These are phyloP conservation scores for Rugosomyces carneus DNA, from an alignment of 1,284 basidiomycete genomes.

Conservation along the genomic window DNA sequence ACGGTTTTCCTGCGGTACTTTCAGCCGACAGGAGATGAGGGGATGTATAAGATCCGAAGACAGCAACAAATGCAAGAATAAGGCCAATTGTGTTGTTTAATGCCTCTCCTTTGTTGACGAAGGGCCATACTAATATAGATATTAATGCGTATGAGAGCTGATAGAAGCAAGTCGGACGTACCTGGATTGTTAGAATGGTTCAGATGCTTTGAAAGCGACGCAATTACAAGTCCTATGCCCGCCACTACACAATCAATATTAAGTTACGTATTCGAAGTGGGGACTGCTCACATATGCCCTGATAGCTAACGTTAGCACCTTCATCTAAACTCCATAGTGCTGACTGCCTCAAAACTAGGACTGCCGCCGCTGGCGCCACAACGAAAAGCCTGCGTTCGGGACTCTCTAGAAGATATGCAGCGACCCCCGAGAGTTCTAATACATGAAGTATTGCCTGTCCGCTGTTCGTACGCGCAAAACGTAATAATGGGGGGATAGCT, in stretches of 20 bases:
- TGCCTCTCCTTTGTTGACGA: slow-evolving; percentile 61
- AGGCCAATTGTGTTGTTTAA: slow-evolving; percentile 72
- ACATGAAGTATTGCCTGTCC: slow-evolving; percentile 45
- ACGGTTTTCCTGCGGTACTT: slow-evolving; percentile 7
- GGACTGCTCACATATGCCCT: slow-evolving; percentile 51
- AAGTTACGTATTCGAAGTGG: not conserved
- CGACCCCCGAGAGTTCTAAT: slow-evolving; percentile 54
- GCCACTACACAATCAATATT: slow-evolving; percentile 41
- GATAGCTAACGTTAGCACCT: slow-evolving; percentile 38
- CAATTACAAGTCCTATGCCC: slow-evolving; percentile 61
- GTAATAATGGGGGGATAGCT: slow-evolving; percentile 35
- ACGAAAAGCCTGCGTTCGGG: slow-evolving; percentile 54
- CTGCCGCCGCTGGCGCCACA: slow-evolving; percentile 50
- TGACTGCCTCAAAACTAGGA: slow-evolving; percentile 45
- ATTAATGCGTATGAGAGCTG: too few species aligned
- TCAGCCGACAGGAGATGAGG: slow-evolving; percentile 18
- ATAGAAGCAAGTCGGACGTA: slow-evolving; percentile 24
- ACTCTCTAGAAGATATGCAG: slow-evolving; percentile 49
- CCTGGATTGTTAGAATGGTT: slow-evolving; percentile 81
- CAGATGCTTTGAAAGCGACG: slow-evolving; percentile 70
- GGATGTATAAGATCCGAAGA: slow-evolving; percentile 41
- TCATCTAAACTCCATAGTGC: slow-evolving; percentile 49
- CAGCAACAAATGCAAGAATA: slow-evolving; percentile 43
- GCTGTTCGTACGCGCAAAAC: slow-evolving; percentile 38
- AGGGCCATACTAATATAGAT: slow-evolving; percentile 64